Percentiles rank a stretch among this genome's conserved stretches.
Conservation (phyloP, 2,329 filamentous ascomycete genomes). For the Penicillium glabrum region DNA sequence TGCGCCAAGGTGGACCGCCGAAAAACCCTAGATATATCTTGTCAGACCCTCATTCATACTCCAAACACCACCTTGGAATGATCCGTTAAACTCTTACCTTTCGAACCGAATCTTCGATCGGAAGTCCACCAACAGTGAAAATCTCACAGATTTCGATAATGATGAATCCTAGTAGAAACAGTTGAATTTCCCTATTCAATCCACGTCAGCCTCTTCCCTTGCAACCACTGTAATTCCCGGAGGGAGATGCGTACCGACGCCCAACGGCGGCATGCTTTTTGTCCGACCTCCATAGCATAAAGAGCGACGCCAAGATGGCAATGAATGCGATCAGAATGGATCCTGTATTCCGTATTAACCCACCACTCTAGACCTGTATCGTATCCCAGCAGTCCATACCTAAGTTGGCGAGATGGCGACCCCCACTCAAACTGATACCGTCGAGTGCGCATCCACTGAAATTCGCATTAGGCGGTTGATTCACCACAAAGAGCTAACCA, state of each 20-base stretch:
- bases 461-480: conserved; percentile 52
- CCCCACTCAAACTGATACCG: conserved; percentile 71
- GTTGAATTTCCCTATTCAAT: conserved; percentile 82
- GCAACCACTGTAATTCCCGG: not conserved
- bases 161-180: conserved; percentile 85
- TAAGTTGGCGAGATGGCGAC: conserved; percentile 73
- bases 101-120: conserved; percentile 67
- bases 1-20: conserved; percentile 83
- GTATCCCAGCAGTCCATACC: conserved; percentile 52
- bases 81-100: conserved; percentile 54
- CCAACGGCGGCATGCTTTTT: conserved; percentile 92
- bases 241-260: conserved; percentile 63
- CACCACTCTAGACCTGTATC: not conserved
- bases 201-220: conserved; percentile 12
- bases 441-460: conserved; percentile 70
- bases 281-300: conserved; percentile 77
- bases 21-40: conserved; percentile 66
- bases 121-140: conserved; percentile 89
- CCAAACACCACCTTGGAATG: not conserved
- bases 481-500: conserved; percentile 62
- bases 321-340: conserved; percentile 80
- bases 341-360: conserved; percentile 50
- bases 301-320: conserved; percentile 67
- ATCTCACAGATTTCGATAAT: conserved; percentile 93
- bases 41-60: conserved; percentile 8